Evolutionary conservation across 371 early-diverging fungal species (phyloP).

Genomic region (Mucor racemosus): DNA sequence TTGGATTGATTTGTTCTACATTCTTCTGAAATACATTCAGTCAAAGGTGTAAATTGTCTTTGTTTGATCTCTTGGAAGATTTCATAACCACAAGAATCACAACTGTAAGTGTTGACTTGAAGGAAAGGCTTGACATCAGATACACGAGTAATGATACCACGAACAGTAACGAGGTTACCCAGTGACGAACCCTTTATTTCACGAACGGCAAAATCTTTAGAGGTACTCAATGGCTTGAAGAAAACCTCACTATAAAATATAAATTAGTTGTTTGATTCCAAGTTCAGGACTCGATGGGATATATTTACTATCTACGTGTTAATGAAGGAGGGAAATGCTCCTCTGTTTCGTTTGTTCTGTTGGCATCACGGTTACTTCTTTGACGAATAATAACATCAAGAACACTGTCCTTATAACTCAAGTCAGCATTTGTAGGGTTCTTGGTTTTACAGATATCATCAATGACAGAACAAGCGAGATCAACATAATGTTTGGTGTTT

Average conservation of each 20-base stretch:
- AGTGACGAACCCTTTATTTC: conserved; percentile 83
- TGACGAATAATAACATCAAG: conserved; percentile 91
- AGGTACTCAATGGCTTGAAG: conserved; percentile 75
- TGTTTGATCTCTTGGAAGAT: conserved; percentile 95
- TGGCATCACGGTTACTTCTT: conserved; percentile 75
- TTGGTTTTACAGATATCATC: conserved; percentile 38
- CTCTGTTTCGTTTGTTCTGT: conserved; percentile 46
- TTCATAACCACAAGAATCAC: conserved; percentile 98
- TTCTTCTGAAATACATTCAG: conserved; percentile 87
- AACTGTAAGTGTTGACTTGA: conserved; percentile 92
- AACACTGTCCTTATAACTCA: conserved; percentile 78
- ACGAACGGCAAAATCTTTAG: conserved; percentile 83
- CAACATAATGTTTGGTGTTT: conserved; percentile 88
- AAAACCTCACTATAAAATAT: conserved; percentile 67
- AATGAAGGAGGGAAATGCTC: conserved; percentile 79
- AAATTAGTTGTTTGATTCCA: neutral
- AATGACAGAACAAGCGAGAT: conserved; percentile 78
- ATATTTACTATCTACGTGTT: conserved; percentile 84
- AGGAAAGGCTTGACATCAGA: conserved; percentile 96
- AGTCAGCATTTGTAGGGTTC: conserved; percentile 70
- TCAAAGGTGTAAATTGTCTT: conserved; percentile 83
- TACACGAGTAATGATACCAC: conserved; percentile 97
- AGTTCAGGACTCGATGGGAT: neutral
- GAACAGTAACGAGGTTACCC: conserved; percentile 90
- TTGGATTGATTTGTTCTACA: conserved; percentile 86